These are phyloP conservation scores for Aspergillaceae sp. DNA, from an alignment of 2,329 filamentous ascomycete species.

Conservation along the genomic window DNA sequence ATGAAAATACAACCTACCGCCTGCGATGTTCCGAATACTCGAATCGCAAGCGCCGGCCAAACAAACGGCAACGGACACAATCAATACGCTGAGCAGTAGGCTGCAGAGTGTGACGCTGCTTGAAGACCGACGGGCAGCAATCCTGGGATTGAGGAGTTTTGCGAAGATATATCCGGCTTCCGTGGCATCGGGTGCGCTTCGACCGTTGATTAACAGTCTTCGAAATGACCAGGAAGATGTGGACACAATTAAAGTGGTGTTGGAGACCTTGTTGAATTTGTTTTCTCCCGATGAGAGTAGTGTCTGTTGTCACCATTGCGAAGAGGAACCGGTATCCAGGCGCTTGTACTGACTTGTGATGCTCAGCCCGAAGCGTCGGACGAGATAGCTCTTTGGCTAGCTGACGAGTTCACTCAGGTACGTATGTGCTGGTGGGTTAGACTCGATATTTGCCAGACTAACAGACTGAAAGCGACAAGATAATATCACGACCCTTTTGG, in stretches of 20 bases:
- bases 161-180: constrained; percentile 94
- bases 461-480: constrained; percentile 66
- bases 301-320: constrained; percentile 32
- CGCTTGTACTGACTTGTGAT: constrained; percentile 13
- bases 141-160: constrained; percentile 87
- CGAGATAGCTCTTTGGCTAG: constrained; percentile 90
- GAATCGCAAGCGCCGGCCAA: constrained; percentile 74
- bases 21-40: constrained; percentile 49
- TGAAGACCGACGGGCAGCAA: constrained; percentile 88
- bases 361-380: constrained; percentile 82
- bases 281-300: constrained; percentile 62
- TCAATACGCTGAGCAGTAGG: constrained; percentile 77
- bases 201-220: constrained; percentile 76
- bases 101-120: constrained; percentile 83
- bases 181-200: constrained; percentile 84
- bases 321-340: background rate
- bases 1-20: constrained; percentile 29
- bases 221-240: constrained; percentile 87
- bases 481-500: constrained; percentile 83
- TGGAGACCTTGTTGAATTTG: constrained; percentile 92
- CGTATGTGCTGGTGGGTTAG: constrained; percentile 12
- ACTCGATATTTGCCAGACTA: constrained; percentile 28
- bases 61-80: constrained; percentile 92
- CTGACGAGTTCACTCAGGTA: constrained; percentile 93
- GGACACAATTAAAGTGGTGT: constrained; percentile 87